These are phyloP conservation scores for Mentha longifolia DNA, from an alignment of 257 asterid species.

Conservation along the genomic window DNA sequence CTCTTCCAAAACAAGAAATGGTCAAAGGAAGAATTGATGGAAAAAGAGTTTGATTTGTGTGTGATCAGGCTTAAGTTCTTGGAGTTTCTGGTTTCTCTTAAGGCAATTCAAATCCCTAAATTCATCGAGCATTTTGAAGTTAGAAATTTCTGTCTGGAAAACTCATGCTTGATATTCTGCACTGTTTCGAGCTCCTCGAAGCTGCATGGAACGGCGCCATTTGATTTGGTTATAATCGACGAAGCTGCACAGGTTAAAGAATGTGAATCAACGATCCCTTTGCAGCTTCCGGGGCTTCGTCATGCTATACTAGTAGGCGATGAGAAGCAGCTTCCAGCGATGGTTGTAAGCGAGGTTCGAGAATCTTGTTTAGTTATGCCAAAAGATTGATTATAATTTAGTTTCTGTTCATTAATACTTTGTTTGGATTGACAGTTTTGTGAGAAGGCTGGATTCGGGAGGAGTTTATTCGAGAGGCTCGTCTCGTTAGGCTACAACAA, in stretches of 20 bases:
- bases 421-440: conserved; percentile 48
- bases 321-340: conserved; percentile 80
- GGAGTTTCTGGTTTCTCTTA: conserved; percentile 38
- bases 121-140: conserved; percentile 16
- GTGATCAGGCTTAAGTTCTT: conserved; percentile 42
- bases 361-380: not conserved
- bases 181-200: conserved; percentile 70
- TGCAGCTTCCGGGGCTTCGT: conserved; percentile 64
- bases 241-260: conserved; percentile 94
- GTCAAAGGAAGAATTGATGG: conserved; percentile 37
- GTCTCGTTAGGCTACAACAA: too few relatives aligned
- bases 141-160: conserved; percentile 40
- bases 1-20: conserved; percentile 28
- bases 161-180: conserved; percentile 58
- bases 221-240: conserved; percentile 65
- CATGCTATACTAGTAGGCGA: conserved; percentile 88
- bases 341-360: conserved; percentile 80
- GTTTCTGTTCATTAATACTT: not conserved
- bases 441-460: too few relatives aligned
- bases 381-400: not conserved
- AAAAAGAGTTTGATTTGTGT: conserved; percentile 26
- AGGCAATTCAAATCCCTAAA: conserved; percentile 38
- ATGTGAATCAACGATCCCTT: too few relatives aligned
- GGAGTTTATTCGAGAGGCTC: too few relatives aligned
- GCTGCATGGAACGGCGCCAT: conserved; percentile 45